Base-by-base conservation (phyloP, 768 basidiomycete genomes). In the Podaxis carcinomalis region DNA sequence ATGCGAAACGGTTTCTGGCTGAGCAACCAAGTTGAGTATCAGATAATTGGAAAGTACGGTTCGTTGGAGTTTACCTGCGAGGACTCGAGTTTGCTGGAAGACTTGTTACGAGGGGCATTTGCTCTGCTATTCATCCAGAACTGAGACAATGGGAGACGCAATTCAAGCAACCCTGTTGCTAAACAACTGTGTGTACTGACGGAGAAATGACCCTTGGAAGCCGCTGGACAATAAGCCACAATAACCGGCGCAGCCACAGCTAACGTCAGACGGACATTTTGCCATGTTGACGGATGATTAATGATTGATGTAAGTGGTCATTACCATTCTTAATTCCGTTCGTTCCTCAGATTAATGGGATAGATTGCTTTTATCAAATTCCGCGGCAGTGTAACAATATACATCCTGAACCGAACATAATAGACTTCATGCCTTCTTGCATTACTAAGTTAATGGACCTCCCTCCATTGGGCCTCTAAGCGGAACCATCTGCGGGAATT, bases 91-190 rank as follows among this genome's bases (percentile, higher is more conserved):
- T 56, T 56, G 25, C 4, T 25, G 39, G 40, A 40, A 42, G 66
- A 35, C 66, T 71, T 71, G 64, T 66, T 67, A 51, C 70, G 70
- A 59, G 52, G 10, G 67, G 56, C 68, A 69, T 70, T 32, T 28
- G 52, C 35, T 56, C 16, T 37, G 14, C 16, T 19, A 16, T 53
- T 56, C 54, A 54, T 32, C 35, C 52, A 54, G 51, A 9, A 16
- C 16, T 42, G 42, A 28, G 39, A 36, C 3, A 46, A 11, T 11
- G 21, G 46, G 19, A 47, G 46, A 23, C 10, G 19, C 46, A 47
- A 47, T 47, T 47, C 40, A 13, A 42, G 40, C 40, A 47, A 23
- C 46, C 46, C 14, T 19, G 46, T 23, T 10, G 21, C 21, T 47
- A 16, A 47, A 47, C 19, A 47, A 47, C 21, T 49, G 5, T 14